Evolutionary conservation across 805 yeast genomes (phyloP), one percentile per base, ranked within the genome.

Genomic region (Wickerhamiella dianesei): DNA sequence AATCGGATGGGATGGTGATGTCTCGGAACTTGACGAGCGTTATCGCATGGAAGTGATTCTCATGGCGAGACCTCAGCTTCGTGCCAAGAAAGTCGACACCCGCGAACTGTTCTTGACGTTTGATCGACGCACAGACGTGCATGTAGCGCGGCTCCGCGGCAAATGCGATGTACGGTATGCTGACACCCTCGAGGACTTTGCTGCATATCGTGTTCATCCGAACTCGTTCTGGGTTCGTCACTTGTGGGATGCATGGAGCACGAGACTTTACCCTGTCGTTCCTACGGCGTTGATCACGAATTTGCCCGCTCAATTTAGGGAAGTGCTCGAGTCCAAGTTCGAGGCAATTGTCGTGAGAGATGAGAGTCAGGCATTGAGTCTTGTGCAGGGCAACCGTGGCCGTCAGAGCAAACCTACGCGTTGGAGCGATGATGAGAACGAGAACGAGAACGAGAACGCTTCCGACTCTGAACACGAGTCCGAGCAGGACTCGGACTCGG

Each of bases 1-100:
- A 1, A 62, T 62, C 44, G 72, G 67, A 53, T 70, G 67, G 43
- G 58, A 60, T 12, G 44, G 49, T 8, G 37, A 46, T 3, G 49
- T 55, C 12, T 19, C 47, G 3, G 22, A 44, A 12, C 18, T 17
- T 18, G 22, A n/a, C 14, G 21, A 12, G 14, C 13, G 18, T 8
- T 20, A 8, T 20, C 8, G 14, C 9, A 16, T 35, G n/a, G 37
- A 13, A 2, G 45, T 51, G n/a, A 88, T 88, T 64, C 88, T 96
- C 96, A 82, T 80, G 63, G 85, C 86, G 59, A 70, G 98, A 44
- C 89, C 95, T 1, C 66, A 88, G 48, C 96, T 87, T 59, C 80
- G 88, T 35, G 77, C 82, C 48, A 75, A 80, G 47, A 71, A 73
- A 21, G 64, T 80, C 1, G 95, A 87, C 62, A 73, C 95, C 8